Conservation (phyloP, 129 eudicot species). For the Tagetes erecta region DNA sequence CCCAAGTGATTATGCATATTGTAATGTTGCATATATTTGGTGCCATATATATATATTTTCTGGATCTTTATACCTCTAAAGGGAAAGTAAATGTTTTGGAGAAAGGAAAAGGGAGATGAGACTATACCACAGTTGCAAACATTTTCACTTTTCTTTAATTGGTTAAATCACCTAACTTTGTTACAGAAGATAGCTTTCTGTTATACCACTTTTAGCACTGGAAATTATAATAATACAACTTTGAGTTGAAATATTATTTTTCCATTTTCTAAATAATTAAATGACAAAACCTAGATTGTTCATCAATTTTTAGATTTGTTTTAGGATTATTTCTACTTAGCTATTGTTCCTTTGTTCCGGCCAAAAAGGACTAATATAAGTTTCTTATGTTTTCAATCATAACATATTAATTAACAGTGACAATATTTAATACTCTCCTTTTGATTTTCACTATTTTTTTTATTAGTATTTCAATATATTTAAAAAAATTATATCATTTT, state of each 20-base stretch:
- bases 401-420: no score
- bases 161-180: constrained; percentile 34
- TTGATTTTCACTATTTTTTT: neutral
- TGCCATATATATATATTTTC: constrained; percentile 19
- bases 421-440: neutral
- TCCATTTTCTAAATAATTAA: neutral
- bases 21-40: constrained; percentile 11
- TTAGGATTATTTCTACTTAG: neutral
- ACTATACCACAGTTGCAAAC: constrained; percentile 29
- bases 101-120: constrained; percentile 31
- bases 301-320: neutral
- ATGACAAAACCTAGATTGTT: neutral
- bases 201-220: constrained; percentile 3
- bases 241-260: neutral
- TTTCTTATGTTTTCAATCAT: no score
- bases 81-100: constrained; percentile 31
- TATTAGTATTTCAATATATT: neutral
- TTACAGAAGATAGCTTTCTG: constrained; percentile 17
- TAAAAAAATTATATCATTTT: no score
- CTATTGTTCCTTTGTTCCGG: neutral
- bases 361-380: neutral
- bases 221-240: neutral
- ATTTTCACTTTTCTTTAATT: constrained; percentile 38
- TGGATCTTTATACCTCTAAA: constrained; percentile 3
- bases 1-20: neutral